phyloP scores from a whole-genome alignment of 768 basidiomycete genomes.

The Amyloporia xantha region DNA sequence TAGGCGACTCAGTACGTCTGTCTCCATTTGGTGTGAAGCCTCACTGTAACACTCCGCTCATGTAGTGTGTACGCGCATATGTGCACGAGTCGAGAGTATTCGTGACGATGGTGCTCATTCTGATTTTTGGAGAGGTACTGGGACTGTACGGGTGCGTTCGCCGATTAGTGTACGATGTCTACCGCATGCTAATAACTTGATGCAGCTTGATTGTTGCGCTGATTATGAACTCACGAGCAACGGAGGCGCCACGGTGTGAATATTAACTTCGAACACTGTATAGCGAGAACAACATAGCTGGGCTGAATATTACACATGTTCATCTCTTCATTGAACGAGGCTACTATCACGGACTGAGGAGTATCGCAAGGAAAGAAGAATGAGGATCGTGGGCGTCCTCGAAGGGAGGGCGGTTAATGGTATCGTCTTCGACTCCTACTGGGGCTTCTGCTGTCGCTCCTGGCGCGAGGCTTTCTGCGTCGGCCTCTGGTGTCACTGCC shows the following conservation, averaged over 20 bases:
- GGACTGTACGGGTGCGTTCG: constrained; percentile 82
- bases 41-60: neutral
- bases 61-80: constrained; percentile 84
- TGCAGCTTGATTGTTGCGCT: constrained; percentile 68
- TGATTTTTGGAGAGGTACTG: constrained; percentile 88
- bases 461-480: constrained; percentile 13
- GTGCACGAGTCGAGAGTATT: constrained; percentile 88
- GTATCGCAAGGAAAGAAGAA: too few relatives aligned
- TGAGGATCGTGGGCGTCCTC: too few relatives aligned
- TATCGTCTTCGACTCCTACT: constrained; percentile 10
- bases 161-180: too few relatives aligned
- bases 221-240: constrained; percentile 81
- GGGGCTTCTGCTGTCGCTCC: constrained; percentile 14
- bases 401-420: too few relatives aligned
- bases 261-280: too few relatives aligned
- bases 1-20: constrained; percentile 84
- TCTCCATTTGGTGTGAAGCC: too few relatives aligned
- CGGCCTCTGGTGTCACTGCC: constrained; percentile 7
- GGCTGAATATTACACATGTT: too few relatives aligned
- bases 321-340: too few relatives aligned
- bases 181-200: too few relatives aligned
- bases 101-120: constrained; percentile 93
- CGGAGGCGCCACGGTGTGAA: constrained; percentile 24
- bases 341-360: too few relatives aligned
- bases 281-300: too few relatives aligned